Percentiles rank a stretch among this genome's conserved stretches.
These are phyloP conservation scores for Magnusiomyces magnusii DNA, from an alignment of 1,139 yeast species.

Conservation along the genomic window DNA sequence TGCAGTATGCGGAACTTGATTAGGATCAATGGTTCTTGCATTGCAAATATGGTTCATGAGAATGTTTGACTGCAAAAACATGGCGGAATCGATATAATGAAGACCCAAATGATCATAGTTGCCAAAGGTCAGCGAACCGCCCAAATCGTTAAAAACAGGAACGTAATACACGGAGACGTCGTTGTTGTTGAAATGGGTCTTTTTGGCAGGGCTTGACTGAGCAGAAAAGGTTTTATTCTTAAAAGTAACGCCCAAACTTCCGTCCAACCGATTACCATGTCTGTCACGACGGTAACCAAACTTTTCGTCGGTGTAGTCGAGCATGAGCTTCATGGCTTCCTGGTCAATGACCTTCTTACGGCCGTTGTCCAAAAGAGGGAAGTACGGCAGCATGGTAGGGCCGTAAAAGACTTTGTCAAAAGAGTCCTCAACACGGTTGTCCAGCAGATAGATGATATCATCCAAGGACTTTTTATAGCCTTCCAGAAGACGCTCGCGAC, in stretches of 20 bases:
- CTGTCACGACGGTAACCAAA: constrained; percentile 7
- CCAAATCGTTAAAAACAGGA: constrained; percentile 50
- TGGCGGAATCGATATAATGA: constrained; percentile 28
- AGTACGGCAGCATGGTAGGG: constrained; percentile 14
- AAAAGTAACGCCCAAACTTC: background rate
- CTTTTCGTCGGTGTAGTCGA: constrained; percentile 7
- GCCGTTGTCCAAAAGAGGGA: constrained; percentile 8
- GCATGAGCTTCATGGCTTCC: constrained; percentile 8
- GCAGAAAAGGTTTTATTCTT: background rate
- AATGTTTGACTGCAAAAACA: constrained; percentile 7
- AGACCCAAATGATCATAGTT: constrained; percentile 94
- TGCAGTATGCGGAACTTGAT: constrained; percentile 1
- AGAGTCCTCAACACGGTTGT: constrained; percentile 4
- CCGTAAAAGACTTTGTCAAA: constrained; percentile 13
- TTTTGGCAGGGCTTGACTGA: background rate
- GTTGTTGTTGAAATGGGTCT: background rate
- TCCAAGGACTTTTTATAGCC: constrained; percentile 9
- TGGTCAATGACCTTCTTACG: constrained; percentile 5
- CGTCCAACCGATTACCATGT: background rate
- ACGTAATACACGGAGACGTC: constrained; percentile 8
- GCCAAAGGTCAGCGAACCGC: constrained; percentile 99
- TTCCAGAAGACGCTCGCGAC: constrained; percentile 6
- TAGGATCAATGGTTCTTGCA: constrained; percentile 1
- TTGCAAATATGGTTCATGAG: constrained; percentile 15
- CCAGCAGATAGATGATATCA: constrained; percentile 5